Base-by-base conservation (phyloP, 2,329 filamentous ascomycete species). In the Escovopsis sp. region DNA sequence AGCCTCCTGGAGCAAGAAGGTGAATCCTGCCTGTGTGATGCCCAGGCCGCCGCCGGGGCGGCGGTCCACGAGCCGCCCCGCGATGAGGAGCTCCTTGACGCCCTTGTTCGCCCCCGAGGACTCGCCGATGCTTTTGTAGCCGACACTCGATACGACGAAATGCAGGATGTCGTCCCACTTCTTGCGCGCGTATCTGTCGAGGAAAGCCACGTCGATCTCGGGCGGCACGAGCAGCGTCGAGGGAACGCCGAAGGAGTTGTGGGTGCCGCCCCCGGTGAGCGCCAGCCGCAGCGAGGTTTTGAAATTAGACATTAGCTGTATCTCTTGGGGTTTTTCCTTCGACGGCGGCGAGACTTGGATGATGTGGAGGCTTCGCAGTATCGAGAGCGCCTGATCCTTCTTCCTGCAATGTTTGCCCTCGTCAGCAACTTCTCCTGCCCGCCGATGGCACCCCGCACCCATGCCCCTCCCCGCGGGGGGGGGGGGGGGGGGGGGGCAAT, bases 101-200 rank as follows among this genome's bases (percentile, higher is more conserved):
- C 82, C 82, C 53, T 75, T 73, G 58, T 83, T 85, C 28, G 83
- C 77, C 10, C 66, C 64, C 35, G 67, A 62, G 18, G 64, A 63
- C 30, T 68, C 70, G 36, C 67, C 62, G 12, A 66, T 63, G 55
- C 48, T 64, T 55, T 54, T 68, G 59, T 47, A 74, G 1, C 75
- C 78, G 8, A 83, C 80, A 47, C 77, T 82, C 45, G 82, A 84
- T 18, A 98, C 91, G 59, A 98, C 88, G 56, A 87, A 98, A 60
- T 95, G 91, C 39, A 98, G 63, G 26, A 98, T 94, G 26, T 86
- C 83, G 61, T 98, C 93, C 88, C 91, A 98, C 57, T 94, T 88
- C 53, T 75, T 76, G 43, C 85, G 77, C 5, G 91, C 87, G 62
- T 89, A 93, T 26, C 78, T 73, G 56, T 98, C 91, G 44, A 98